Percentiles rank a stretch among this genome's conserved stretches.
Conservation (phyloP, 1,284 basidiomycete genomes). For the Irpex rosettiformis region DNA sequence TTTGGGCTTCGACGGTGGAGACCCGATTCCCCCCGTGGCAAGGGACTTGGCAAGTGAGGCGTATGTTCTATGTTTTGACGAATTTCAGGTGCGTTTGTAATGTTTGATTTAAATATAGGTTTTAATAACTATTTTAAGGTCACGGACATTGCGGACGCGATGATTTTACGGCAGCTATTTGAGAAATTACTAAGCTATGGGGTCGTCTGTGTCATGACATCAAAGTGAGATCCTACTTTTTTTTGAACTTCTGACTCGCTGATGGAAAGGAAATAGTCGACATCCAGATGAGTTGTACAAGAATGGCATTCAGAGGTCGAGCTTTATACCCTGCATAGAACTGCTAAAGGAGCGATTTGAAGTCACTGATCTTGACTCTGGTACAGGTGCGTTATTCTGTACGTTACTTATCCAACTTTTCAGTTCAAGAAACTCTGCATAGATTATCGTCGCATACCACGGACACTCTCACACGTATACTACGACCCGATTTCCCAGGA, state of each 20-base stretch:
- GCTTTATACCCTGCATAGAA: constrained; percentile 94
- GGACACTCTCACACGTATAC: constrained; percentile 90
- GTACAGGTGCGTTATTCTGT: constrained; percentile 66
- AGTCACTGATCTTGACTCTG: constrained; percentile 91
- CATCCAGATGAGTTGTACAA: constrained; percentile 98
- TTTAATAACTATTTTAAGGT: constrained; percentile 47
- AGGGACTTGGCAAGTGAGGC: constrained; percentile 85
- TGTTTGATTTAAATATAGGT: background rate
- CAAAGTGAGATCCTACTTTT: constrained; percentile 65
- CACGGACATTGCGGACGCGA: constrained; percentile 97
- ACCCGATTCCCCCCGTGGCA: constrained; percentile 88
- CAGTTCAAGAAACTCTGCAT: constrained; percentile 28
- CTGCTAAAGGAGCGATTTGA: constrained; percentile 85
- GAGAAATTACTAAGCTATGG: constrained; percentile 86
- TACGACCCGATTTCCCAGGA: constrained; percentile 74
- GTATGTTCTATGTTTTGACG: constrained; percentile 92
- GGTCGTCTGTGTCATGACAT: constrained; percentile 94
- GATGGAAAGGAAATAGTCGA: constrained; percentile 55
- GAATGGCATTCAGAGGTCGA: constrained; percentile 97
- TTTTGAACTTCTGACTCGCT: background rate
- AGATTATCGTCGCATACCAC: constrained; percentile 92
- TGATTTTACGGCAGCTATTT: constrained; percentile 91
- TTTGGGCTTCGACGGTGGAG: constrained; percentile 68
- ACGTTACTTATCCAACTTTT: background rate
- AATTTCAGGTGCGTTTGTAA: constrained; percentile 78